Conservation (phyloP, 2,329 filamentous ascomycete species). For the Aspergillus floridensis region DNA sequence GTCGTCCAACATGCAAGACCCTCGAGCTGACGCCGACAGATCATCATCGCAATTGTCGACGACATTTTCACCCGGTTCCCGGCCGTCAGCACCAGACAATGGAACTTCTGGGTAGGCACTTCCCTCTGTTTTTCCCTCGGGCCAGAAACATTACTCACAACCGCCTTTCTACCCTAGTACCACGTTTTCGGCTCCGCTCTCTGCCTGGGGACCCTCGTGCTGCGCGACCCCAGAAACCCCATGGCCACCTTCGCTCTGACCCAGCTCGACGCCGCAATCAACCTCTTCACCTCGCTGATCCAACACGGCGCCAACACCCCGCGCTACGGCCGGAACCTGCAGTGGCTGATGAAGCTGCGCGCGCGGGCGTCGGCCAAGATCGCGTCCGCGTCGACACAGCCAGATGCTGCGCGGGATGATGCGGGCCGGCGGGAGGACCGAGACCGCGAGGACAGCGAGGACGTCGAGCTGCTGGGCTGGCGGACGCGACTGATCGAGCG, state of each 20-base stretch:
- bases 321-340: neutral
- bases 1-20: too few relatives aligned
- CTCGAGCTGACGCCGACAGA: neutral
- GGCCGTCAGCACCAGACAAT: constrained; percentile 1
- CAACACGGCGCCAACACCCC: constrained; percentile 3
- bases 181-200: neutral
- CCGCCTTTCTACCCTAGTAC: neutral
- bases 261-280: constrained; percentile 1
- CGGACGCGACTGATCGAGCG: constrained; percentile 1
- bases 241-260: neutral
- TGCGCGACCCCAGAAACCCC: neutral
- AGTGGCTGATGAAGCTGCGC: neutral
- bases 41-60: constrained; percentile 2
- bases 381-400: neutral
- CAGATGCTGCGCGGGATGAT: neutral
- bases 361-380: constrained; percentile 1
- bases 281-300: neutral
- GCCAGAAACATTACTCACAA: neutral
- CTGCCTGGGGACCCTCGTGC: neutral
- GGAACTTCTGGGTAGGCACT: neutral
- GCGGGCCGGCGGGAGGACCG: neutral
- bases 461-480: constrained; percentile 2
- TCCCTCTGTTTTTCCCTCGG: neutral
- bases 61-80: constrained; percentile 2
- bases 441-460: neutral